Percentiles rank a stretch among this genome's conserved stretches.
Conservation (phyloP, 768 basidiomycete species). For the Boletus insuetus region DNA sequence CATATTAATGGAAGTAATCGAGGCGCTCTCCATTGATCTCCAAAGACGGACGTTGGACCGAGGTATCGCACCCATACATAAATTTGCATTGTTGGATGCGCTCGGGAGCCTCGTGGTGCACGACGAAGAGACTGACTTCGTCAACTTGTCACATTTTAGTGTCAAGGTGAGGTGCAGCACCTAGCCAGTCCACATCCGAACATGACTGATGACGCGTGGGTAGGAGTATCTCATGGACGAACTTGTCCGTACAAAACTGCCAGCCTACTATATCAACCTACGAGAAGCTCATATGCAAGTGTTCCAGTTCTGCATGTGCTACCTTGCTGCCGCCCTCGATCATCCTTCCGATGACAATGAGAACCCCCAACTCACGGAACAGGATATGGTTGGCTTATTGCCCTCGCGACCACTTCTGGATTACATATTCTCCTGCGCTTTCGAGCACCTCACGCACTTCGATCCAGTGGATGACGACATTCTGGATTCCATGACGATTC, state of each 20-base stretch:
- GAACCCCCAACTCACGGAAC: no score
- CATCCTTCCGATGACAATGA: neutral
- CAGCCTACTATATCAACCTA: neutral
- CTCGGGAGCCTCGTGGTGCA: constrained; percentile 17
- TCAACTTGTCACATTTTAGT: constrained; percentile 22
- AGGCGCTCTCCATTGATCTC: constrained; percentile 13
- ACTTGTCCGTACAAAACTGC: neutral
- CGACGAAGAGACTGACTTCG: constrained; percentile 5
- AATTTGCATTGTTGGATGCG: constrained; percentile 6
- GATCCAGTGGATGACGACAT: neutral
- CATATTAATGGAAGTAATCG: constrained; percentile 7
- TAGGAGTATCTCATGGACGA: constrained; percentile 16
- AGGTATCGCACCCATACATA: constrained; percentile 6
- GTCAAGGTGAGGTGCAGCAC: constrained; percentile 16
- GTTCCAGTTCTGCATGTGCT: neutral
- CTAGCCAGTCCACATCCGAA: no score
- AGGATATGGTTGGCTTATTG: no score
- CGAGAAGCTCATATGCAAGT: neutral
- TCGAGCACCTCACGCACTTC: neutral
- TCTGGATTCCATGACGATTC: neutral
- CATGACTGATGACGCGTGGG: no score
- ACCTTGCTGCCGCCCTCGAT: neutral
- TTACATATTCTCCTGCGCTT: neutral
- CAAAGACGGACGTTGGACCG: neutral
- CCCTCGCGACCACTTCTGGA: neutral